A percentile compares a stretch with the other conserved stretches of the same genome.
Conservation (phyloP, 192 early-diverging fungal genomes). For the Backusella mclennaniae region DNA sequence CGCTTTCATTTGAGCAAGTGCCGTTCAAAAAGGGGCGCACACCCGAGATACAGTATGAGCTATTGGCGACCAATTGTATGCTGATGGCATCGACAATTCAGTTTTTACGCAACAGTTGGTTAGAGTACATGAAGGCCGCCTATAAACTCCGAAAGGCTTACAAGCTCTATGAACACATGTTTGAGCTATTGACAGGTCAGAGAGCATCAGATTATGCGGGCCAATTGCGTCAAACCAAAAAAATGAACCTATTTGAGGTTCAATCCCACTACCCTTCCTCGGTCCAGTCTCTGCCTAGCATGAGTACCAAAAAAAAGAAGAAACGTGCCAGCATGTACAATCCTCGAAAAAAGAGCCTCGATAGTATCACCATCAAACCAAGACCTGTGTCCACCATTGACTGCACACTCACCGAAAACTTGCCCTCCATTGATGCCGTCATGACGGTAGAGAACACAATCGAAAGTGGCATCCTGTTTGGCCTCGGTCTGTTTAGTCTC, state of each 20-base stretch:
- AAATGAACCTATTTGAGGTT: neutral
- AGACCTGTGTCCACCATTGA: neutral
- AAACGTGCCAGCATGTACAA: neutral
- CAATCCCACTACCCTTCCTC: neutral
- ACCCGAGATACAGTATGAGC: constrained; percentile 25
- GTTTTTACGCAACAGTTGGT: constrained; percentile 34
- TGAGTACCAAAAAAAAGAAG: neutral
- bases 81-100: constrained; percentile 39
- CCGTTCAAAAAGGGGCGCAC: neutral
- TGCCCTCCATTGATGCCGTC: neutral
- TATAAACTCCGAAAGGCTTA: constrained; percentile 41
- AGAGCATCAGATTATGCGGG: constrained; percentile 30
- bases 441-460: constrained; percentile 2
- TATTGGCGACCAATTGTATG: constrained; percentile 36
- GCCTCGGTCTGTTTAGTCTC: constrained; percentile 32
- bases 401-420: neutral
- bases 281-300: neutral
- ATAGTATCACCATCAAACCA: neutral
- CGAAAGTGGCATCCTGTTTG: constrained; percentile 38
- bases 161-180: constrained; percentile 36
- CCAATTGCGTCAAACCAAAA: constrained; percentile 3
- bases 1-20: neutral
- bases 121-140: constrained; percentile 35
- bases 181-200: constrained; percentile 31
- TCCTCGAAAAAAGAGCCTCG: neutral